These are phyloP conservation scores for Acacia acuminata DNA, from an alignment of 306 rosid genomes.

Conservation along the genomic window DNA sequence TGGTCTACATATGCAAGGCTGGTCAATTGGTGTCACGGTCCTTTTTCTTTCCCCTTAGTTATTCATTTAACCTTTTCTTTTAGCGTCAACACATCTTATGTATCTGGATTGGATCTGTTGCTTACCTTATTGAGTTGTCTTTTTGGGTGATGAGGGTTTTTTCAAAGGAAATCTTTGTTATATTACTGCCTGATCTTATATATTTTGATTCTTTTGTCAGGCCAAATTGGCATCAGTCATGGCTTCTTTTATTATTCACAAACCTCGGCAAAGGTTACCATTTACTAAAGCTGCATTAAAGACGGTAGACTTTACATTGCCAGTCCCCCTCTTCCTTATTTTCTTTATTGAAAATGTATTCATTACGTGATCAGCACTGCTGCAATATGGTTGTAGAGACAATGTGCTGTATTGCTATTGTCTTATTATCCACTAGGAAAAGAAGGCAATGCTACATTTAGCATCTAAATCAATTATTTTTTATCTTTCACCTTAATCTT, in stretches of 20 bases:
- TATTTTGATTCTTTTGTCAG: conserved; percentile 44
- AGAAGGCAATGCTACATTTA: background rate
- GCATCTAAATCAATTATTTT: background rate
- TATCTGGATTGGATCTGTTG: background rate
- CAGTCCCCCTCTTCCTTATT: background rate
- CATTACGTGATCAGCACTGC: background rate
- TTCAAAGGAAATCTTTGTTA: background rate
- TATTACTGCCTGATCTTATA: background rate
- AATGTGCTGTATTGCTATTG: background rate
- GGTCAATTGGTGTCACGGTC: background rate
- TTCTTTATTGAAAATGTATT: background rate
- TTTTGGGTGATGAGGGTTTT: background rate
- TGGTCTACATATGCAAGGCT: background rate
- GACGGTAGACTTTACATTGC: conserved; percentile 56
- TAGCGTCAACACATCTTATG: background rate
- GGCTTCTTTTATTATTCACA: conserved; percentile 87
- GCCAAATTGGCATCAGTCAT: conserved; percentile 81
- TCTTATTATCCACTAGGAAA: conserved; percentile 1
- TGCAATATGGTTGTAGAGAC: background rate
- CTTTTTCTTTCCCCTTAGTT: background rate
- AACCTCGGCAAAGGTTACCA: conserved; percentile 73
- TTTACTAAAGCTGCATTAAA: conserved; percentile 79
- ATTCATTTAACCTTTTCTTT: background rate
- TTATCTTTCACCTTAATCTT: conserved; percentile 20
- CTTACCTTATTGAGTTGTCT: background rate